Percentiles rank a stretch among this genome's conserved stretches.
These are phyloP conservation scores for Fusarium denticulatum DNA, from an alignment of 2,329 filamentous ascomycete species.

Conservation along the genomic window DNA sequence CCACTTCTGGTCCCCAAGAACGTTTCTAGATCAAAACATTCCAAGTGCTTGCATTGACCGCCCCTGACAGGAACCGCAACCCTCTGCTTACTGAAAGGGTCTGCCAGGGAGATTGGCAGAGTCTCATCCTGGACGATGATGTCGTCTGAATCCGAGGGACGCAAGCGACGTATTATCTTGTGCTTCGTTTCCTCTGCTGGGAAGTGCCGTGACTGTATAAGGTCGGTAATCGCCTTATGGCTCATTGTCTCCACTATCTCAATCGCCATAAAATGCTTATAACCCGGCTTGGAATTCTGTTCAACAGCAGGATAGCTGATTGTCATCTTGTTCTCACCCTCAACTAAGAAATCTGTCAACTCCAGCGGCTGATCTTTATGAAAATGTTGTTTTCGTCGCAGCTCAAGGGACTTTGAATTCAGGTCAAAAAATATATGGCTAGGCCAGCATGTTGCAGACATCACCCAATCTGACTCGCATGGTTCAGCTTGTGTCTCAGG, in stretches of 20 bases:
- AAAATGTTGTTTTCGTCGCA: constrained; percentile 75
- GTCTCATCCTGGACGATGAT: constrained; percentile 66
- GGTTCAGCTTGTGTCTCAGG: constrained; percentile 26
- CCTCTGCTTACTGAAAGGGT: constrained; percentile 72
- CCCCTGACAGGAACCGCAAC: constrained; percentile 79
- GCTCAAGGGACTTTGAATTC: constrained; percentile 67
- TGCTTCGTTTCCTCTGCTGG: constrained; percentile 61
- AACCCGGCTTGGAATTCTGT: constrained; percentile 39
- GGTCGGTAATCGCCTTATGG: constrained; percentile 55
- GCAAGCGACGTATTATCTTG: constrained; percentile 64
- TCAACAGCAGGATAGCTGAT: constrained; percentile 54
- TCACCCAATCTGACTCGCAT: constrained; percentile 68
- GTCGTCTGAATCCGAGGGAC: constrained; percentile 61
- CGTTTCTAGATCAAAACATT: constrained; percentile 89
- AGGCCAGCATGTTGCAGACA: constrained; percentile 76
- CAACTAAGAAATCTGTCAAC: constrained; percentile 67
- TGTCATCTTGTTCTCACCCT: constrained; percentile 70
- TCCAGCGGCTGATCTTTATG: constrained; percentile 81
- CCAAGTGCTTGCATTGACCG: constrained; percentile 74
- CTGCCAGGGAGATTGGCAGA: constrained; percentile 68
- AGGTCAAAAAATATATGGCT: constrained; percentile 73
- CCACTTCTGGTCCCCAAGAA: constrained; percentile 76
- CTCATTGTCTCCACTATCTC: constrained; percentile 72
- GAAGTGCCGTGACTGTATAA: constrained; percentile 51
- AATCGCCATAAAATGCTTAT: constrained; percentile 70